Evolutionary conservation across 2,329 filamentous ascomycete species (phyloP), one percentile per base, ranked within the genome.

Genomic region (Onygena corvina): DNA sequence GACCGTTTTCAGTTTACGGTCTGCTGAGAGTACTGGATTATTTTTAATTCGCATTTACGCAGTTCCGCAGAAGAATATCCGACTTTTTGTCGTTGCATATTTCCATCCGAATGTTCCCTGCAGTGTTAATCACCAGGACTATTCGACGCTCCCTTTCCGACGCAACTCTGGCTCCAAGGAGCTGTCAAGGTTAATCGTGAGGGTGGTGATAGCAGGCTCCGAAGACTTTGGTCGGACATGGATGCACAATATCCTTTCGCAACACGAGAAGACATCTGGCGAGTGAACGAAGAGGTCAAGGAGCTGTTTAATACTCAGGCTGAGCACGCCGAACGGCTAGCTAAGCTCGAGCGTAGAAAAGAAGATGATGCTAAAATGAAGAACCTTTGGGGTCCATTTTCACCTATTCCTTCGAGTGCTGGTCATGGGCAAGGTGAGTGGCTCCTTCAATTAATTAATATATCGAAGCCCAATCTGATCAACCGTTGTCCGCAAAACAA

Each of bases 351-450:
- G 62, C 72, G 77, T 51, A 73, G 75, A 53, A 75, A 76, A 52
- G 77, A 81, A 56, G 78, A 81, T 56, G 78, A 81, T 66, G 73
- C 74, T 50, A 71, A 75, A 55, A 66, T 81, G 66, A 93, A 90
- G 67, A 94, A 85, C 53, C 84, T 93, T 50, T 98, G 92, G 92
- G 79, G 79, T 45, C 83, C 84, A 56, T 70, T 75, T 44, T 94
- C 89, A 50, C 89, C 89, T 12, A 95, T 95, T 63, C 88, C 90
- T n/a, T 83, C 82, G 56, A 80, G 88, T 33, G 66, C 94, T 51
- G 81, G 83, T 58, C 84, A 86, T 49, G 89, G 87, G 40, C 85
- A 93, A 71, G 87, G 90, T 93, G 69, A 66, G 78, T 62, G 34
- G 29, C 29, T 42, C 25, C 23, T 3, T 50, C 20, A 16, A 9